These are phyloP conservation scores for Wallacemonas sp. DNA, from an alignment of 208 protist species.

Conservation along the genomic window DNA sequence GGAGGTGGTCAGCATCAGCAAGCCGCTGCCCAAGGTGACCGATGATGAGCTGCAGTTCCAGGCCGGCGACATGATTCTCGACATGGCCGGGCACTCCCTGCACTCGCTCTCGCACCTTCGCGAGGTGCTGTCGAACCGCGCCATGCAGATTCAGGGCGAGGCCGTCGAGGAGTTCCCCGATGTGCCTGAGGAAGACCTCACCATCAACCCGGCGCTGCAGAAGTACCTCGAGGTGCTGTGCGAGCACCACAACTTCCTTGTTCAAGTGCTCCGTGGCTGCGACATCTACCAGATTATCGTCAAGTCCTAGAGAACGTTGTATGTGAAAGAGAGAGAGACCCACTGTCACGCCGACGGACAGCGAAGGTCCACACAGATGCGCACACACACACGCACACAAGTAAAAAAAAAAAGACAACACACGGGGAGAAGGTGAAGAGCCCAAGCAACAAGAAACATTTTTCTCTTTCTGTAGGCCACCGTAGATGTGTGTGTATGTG, in stretches of 20 bases:
- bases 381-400: no score
- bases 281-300: slow-evolving; percentile 90
- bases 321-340: slow-evolving; percentile 21
- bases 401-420: no score
- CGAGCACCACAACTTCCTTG: slow-evolving; percentile 89
- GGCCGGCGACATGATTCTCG: slow-evolving; percentile 88
- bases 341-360: no score
- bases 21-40: slow-evolving; percentile 65
- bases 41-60: slow-evolving; percentile 80
- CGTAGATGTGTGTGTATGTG: no score
- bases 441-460: no score
- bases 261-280: slow-evolving; percentile 84
- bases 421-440: no score
- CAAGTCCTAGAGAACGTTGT: slow-evolving; percentile 56
- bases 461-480: no score
- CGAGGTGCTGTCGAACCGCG: slow-evolving; percentile 74
- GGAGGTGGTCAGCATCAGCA: slow-evolving; percentile 76
- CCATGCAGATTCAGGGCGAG: slow-evolving; percentile 85
- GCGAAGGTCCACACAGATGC: no score
- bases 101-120: slow-evolving; percentile 86
- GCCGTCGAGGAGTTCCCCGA: slow-evolving; percentile 73
- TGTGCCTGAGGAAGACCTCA: slow-evolving; percentile 55
- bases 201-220: slow-evolving; percentile 76
- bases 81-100: slow-evolving; percentile 77
- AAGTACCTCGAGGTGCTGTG: slow-evolving; percentile 86